Conservation (phyloP, 352 stramenopile genomes). For the Globisporangium lucens region DNA sequence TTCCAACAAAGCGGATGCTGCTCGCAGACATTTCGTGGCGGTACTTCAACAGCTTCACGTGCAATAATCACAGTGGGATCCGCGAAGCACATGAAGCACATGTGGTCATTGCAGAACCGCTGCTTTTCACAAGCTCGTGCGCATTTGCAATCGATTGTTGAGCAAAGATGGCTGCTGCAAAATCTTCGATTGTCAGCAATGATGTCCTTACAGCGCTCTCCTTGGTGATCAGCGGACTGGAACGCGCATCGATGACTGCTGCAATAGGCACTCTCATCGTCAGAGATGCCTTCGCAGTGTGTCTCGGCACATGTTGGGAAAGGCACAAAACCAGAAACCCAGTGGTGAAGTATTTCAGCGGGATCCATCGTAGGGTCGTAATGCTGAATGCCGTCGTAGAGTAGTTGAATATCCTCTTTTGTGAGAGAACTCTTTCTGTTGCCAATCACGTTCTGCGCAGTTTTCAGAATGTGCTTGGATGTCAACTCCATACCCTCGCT, state of each 20-base stretch:
- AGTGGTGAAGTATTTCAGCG: conserved; percentile 54
- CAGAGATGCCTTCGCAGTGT: conserved; percentile 33
- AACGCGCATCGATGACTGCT: conserved; percentile 25
- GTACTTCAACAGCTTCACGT: conserved; percentile 27
- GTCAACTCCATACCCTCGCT: background rate
- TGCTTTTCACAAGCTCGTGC: conserved; percentile 27
- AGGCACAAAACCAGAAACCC: conserved; percentile 53
- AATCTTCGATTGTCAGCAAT: conserved; percentile 32
- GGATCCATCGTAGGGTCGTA: conserved; percentile 52
- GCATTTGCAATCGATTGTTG: conserved; percentile 32
- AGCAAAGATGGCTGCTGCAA: conserved; percentile 47
- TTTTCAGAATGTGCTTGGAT: background rate
- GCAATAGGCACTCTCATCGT: conserved; percentile 23
- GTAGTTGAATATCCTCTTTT: conserved; percentile 26
- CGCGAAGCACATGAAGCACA: conserved; percentile 55
- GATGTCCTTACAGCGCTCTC: conserved; percentile 25
- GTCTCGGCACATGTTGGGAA: conserved; percentile 32
- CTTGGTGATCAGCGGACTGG: background rate
- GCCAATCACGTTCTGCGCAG: background rate
- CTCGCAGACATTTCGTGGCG: conserved; percentile 54
- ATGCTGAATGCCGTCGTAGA: conserved; percentile 55
- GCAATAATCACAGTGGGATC: conserved; percentile 16
- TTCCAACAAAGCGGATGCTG: conserved; percentile 53
- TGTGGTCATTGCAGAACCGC: conserved; percentile 45
- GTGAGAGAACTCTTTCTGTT: conserved; percentile 11